phyloP scores from a whole-genome alignment of 2,329 filamentous ascomycete species.

The Beauveria varroae region DNA sequence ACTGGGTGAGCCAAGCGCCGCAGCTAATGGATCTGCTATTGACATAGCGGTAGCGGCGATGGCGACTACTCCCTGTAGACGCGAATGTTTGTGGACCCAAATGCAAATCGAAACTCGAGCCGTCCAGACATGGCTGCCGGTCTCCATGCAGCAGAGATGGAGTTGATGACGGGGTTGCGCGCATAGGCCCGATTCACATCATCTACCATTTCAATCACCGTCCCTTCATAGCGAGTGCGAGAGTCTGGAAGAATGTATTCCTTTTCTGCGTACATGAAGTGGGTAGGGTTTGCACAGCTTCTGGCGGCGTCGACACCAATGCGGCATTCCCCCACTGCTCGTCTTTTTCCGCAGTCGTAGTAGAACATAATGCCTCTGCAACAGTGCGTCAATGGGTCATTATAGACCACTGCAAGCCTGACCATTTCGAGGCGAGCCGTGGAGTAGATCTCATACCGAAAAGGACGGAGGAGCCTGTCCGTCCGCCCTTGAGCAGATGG shows the following conservation, averaged over 20 bases:
- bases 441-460: neutral
- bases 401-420: neutral
- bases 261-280: slow-evolving; percentile 1
- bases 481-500: neutral
- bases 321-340: neutral
- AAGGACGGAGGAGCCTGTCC: neutral
- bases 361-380: slow-evolving; percentile 5
- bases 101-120: slow-evolving; percentile 4
- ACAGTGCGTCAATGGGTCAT: neutral
- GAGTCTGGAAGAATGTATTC: neutral
- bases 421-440: slow-evolving; percentile 2
- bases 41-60: neutral
- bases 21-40: neutral
- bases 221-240: neutral
- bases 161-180: neutral
- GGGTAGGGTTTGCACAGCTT: neutral
- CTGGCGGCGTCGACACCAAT: neutral
- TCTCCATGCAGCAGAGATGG: neutral
- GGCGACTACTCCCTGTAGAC: neutral
- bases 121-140: neutral
- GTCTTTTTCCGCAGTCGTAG: neutral
- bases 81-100: neutral
- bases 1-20: slow-evolving; percentile 2
- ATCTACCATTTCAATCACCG: neutral
- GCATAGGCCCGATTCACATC: neutral